These are phyloP conservation scores for Mycosarcoma mackinlayi DNA, from an alignment of 1,284 basidiomycete species.

Conservation along the genomic window DNA sequence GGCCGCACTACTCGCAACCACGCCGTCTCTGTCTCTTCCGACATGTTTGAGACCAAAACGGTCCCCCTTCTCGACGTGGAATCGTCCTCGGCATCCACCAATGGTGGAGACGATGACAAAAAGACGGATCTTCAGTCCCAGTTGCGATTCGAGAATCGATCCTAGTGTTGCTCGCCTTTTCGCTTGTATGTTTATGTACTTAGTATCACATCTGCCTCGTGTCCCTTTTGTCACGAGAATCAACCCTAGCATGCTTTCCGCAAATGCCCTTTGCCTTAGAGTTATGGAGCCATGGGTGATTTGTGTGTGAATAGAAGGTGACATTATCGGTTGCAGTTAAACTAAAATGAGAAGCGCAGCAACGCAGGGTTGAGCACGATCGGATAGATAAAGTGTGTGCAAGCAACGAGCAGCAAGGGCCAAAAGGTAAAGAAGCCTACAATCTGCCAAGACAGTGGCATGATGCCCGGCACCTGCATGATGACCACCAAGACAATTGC, in stretches of 20 bases:
- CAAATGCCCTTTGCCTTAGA: no score
- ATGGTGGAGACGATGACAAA: conserved; percentile 8
- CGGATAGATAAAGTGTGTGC: conserved; percentile 50
- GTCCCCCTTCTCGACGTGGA: conserved; percentile 3
- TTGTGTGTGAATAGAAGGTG: no score
- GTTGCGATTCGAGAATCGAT: conserved; percentile 1
- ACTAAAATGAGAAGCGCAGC: conserved; percentile 52
- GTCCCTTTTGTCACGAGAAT: no score
- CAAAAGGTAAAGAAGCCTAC: conserved; percentile 37
- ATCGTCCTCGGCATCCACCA: conserved; percentile 6
- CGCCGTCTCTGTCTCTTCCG: neutral
- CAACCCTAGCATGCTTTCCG: no score
- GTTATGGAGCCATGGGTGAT: no score
- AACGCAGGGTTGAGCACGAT: conserved; percentile 52
- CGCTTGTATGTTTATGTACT: neutral
- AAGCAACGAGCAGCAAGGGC: conserved; percentile 15
- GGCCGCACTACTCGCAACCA: conserved; percentile 4
- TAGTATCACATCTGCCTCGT: no score
- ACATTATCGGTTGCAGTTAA: no score
- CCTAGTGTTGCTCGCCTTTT: neutral
- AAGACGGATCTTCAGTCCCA: conserved; percentile 4
- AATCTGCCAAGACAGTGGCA: conserved; percentile 75
- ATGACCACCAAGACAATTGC: conserved; percentile 71
- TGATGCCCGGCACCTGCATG: conserved; percentile 66
- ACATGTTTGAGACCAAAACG: neutral